Base-by-base conservation (phyloP, 2,329 filamentous ascomycete genomes). In the Aspergillus sp. region DNA sequence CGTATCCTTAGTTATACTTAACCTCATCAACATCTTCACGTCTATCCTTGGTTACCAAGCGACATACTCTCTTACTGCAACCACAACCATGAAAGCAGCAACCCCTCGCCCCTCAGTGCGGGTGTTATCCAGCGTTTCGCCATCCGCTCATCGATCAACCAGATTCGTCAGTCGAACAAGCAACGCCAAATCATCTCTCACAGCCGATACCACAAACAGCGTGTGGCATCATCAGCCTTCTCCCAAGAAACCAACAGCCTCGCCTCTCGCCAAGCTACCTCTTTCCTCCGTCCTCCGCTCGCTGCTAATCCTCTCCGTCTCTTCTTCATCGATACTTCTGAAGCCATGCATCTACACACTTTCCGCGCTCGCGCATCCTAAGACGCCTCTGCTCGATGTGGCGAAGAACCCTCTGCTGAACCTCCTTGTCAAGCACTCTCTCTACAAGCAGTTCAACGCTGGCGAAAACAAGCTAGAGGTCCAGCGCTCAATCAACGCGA, bases 291-390 rank as follows among this genome's bases (percentile, higher is more conserved):
- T 78, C n/a, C 48, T 78, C 38, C 73, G 76, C 34, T 78, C 76
- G 17, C 59, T 77, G 49, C 61, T 77, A 48, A 72, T 78, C 3
- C 68, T 78, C 7, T 76, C 76, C 15, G 68, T 77, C 31, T 78
- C 76, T 0, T 78, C 76, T 5, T 77, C 76, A 1, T 45, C 72
- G 6, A 58, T 89, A 4, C 85, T 97, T 0, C 85, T 96, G 7
- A 81, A 83, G 13, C 89, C 91, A 1, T 94, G 90, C 46, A 84
- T 96, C 57, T 84, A 83, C 61, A 79, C 91, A 54, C 90, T 96
- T 75, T 85, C 83, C 7, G 76, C 84, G 25, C 84, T 83, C 55
- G 78, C 80, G 1, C 76, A 80, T 54, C 82, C 81, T 6, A 78
- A 77, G 59, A 79, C 75, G 0, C 59, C 73, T 1, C 56, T 84